Conservation (phyloP, 129 eudicot species). For the Apium graveolens region DNA sequence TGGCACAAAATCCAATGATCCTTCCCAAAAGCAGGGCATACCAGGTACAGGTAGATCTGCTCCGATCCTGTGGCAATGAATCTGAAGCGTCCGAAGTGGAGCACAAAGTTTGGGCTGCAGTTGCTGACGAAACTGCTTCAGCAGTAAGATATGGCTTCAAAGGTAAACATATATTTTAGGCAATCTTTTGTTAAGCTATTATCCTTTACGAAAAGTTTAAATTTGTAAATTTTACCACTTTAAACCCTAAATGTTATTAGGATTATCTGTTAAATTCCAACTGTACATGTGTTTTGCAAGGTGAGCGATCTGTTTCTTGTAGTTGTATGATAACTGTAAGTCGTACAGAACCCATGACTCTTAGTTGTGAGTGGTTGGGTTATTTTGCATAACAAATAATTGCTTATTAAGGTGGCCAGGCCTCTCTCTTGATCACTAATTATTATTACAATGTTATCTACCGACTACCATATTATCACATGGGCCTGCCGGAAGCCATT, state of each 20-base stretch:
- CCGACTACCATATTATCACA: neutral
- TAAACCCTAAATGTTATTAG: neutral
- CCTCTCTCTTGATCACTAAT: neutral
- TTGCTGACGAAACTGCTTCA: constrained; percentile 95
- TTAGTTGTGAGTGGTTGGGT: neutral
- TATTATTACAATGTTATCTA: no score
- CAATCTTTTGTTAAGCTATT: neutral
- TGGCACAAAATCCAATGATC: constrained; percentile 48
- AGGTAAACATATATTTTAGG: constrained; percentile 33
- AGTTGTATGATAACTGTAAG: no score
- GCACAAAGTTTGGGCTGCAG: constrained; percentile 83
- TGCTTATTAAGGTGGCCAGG: neutral
- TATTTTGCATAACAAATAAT: no score
- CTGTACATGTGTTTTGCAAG: neutral
- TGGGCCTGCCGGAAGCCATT: neutral
- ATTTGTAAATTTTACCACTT: neutral
- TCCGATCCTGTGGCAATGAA: constrained; percentile 56
- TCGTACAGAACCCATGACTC: neutral
- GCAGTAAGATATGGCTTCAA: constrained; percentile 93
- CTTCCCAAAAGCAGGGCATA: constrained; percentile 84
- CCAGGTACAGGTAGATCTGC: constrained; percentile 88
- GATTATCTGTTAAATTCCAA: neutral
- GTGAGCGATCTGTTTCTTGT: neutral
- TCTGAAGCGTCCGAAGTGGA: constrained; percentile 48
- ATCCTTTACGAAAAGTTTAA: neutral